Conservation (phyloP, 1,284 basidiomycete genomes). For the Anthracocystis setariae region DNA sequence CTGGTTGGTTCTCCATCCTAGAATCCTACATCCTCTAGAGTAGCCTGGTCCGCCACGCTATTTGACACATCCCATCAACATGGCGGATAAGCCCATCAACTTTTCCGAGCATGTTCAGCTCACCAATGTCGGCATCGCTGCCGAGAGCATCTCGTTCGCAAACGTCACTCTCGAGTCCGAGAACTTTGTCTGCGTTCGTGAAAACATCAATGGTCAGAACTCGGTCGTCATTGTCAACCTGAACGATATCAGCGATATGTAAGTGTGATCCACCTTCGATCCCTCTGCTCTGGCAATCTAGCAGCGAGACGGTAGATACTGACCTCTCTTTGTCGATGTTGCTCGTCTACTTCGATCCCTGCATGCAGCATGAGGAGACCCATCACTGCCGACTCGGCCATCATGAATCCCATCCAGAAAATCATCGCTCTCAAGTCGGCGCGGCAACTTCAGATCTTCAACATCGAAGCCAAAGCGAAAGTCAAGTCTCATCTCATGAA, state of each 20-base stretch:
- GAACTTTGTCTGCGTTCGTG: slow-evolving; percentile 92
- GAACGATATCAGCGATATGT: slow-evolving; percentile 64
- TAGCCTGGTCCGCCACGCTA: slow-evolving; percentile 16
- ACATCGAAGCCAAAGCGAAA: slow-evolving; percentile 94
- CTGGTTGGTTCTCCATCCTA: background rate
- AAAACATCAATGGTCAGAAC: slow-evolving; percentile 69
- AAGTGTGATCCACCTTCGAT: slow-evolving; percentile 19
- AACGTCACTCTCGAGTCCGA: slow-evolving; percentile 95
- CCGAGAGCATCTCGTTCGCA: slow-evolving; percentile 96
- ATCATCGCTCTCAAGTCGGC: slow-evolving; percentile 88
- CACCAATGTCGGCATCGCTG: slow-evolving; percentile 93
- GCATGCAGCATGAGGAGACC: slow-evolving; percentile 81
- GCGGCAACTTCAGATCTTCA: slow-evolving; percentile 94
- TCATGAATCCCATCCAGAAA: slow-evolving; percentile 98
- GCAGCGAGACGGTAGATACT: background rate
- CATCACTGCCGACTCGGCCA: slow-evolving; percentile 96
- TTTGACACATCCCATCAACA: slow-evolving; percentile 21
- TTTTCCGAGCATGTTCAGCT: slow-evolving; percentile 74
- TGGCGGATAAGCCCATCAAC: slow-evolving; percentile 68
- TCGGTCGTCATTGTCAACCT: slow-evolving; percentile 67
- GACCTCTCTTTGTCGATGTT: background rate
- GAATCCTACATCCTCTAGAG: background rate
- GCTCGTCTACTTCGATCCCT: background rate
- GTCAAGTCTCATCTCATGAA: slow-evolving; percentile 91
- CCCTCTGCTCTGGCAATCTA: too few species aligned